A percentile compares a stretch with the other conserved stretches of the same genome.
Evolutionary conservation across 2,329 filamentous ascomycete genomes (phyloP).

Genomic region (Monilinia aucupariae): DNA sequence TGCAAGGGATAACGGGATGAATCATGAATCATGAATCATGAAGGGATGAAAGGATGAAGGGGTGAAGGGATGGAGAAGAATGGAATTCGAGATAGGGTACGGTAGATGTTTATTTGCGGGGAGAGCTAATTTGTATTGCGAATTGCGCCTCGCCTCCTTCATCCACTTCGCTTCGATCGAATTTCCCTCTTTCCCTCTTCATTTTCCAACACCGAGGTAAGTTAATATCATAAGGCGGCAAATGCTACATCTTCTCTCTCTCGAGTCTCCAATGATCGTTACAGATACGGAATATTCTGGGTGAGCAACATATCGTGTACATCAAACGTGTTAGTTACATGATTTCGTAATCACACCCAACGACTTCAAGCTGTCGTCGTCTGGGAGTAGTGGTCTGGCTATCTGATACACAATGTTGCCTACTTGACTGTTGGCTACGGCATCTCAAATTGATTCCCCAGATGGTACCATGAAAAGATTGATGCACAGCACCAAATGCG

Average conservation of each 20-base stretch:
- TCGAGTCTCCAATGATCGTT: slow-evolving; percentile 1
- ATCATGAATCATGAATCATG: too few species aligned
- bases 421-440: slow-evolving; percentile 7
- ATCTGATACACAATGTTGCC: slow-evolving; percentile 7
- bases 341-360: slow-evolving; percentile 8
- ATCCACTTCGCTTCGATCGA: slow-evolving; percentile 8
- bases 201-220: slow-evolving; percentile 3
- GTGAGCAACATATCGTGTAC: not conserved
- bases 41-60: not conserved
- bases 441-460: slow-evolving; percentile 7
- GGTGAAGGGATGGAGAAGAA: not conserved
- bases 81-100: too few species aligned
- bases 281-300: slow-evolving; percentile 1
- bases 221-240: not conserved
- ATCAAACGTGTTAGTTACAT: slow-evolving; percentile 1
- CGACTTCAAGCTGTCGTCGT: slow-evolving; percentile 3
- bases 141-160: slow-evolving; percentile 4
- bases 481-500: slow-evolving; percentile 9
- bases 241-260: slow-evolving; percentile 1
- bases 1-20: not conserved
- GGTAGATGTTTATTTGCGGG: too few species aligned
- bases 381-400: too few species aligned
- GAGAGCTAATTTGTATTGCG: not conserved
- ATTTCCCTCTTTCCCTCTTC: not conserved
- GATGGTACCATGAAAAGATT: not conserved